Conservation (phyloP, 2,329 filamentous ascomycete genomes). For the Chaetomium sp. region DNA sequence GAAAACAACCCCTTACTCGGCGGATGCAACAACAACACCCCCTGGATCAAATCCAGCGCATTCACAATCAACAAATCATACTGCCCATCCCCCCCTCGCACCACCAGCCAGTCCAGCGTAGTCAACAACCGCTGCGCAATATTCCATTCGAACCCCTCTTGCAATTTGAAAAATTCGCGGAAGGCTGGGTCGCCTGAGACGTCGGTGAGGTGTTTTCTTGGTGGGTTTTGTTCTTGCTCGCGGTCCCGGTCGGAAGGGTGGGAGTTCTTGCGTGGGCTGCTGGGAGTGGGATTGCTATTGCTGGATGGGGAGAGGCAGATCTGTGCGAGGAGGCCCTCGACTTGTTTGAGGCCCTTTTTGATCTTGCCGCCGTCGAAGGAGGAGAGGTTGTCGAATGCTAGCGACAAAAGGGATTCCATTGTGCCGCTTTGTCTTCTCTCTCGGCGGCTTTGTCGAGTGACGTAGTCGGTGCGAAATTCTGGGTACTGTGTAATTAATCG, state of each 20-base stretch:
- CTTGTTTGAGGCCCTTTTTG: constrained; percentile 86
- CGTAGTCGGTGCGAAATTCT: no score
- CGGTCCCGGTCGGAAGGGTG: background rate
- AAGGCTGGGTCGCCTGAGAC: constrained; percentile 81
- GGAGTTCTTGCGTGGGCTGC: constrained; percentile 28
- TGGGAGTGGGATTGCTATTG: background rate
- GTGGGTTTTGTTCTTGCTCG: constrained; percentile 24
- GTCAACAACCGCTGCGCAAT: constrained; percentile 79
- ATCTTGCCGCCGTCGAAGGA: constrained; percentile 87
- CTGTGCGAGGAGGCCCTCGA: constrained; percentile 88
- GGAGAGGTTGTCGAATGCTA: constrained; percentile 94
- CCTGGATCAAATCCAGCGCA: constrained; percentile 83
- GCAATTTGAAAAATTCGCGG: constrained; percentile 90
- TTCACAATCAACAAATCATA: constrained; percentile 86
- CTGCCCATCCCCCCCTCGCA: constrained; percentile 72
- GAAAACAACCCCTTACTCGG: constrained; percentile 82
- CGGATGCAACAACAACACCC: constrained; percentile 79
- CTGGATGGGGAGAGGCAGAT: constrained; percentile 67
- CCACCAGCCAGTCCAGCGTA: constrained; percentile 79
- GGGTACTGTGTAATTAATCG: no score
- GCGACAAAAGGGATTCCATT: constrained; percentile 88
- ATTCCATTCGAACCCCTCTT: constrained; percentile 98
- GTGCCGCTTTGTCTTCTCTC: constrained; percentile 17
- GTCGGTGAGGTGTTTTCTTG: constrained; percentile 59
- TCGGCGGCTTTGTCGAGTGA: background rate